Conservation (phyloP, 805 yeast species). For the Candida quercuum region DNA sequence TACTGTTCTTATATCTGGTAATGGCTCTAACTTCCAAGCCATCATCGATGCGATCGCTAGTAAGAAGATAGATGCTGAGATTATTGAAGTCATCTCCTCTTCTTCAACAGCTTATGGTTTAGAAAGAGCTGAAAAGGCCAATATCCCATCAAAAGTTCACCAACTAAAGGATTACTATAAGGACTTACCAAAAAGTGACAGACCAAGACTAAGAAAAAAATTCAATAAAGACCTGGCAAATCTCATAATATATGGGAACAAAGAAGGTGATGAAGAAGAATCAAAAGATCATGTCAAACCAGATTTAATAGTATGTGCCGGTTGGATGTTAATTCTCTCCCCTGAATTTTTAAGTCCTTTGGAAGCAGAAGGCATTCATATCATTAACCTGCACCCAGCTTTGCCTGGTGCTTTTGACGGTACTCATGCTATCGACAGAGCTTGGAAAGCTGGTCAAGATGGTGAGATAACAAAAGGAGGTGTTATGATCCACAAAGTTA, state of each 20-base stretch:
- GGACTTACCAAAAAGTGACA: conserved; percentile 65
- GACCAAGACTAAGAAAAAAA: conserved; percentile 55
- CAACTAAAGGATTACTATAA: conserved; percentile 67
- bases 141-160: conserved; percentile 70
- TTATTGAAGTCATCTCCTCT: conserved; percentile 81
- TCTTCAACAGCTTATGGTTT: conserved; percentile 84
- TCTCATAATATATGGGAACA: conserved; percentile 47
- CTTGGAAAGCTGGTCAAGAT: conserved; percentile 90
- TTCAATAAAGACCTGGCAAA: conserved; percentile 80
- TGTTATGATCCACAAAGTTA: conserved; percentile 95
- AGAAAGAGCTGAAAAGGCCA: conserved; percentile 63
- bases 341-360: conserved; percentile 68
- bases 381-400: conserved; percentile 94
- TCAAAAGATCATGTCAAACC: conserved; percentile 45
- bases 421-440: conserved; percentile 93
- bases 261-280: conserved; percentile 27
- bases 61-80: conserved; percentile 42
- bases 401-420: conserved; percentile 97
- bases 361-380: conserved; percentile 56
- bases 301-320: conserved; percentile 91
- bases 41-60: conserved; percentile 64
- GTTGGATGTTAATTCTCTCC: conserved; percentile 94
- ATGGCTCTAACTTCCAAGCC: conserved; percentile 95
- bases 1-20: conserved; percentile 83
- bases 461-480: conserved; percentile 79